A percentile compares a stretch with the other conserved stretches of the same genome.
Conservation (phyloP, 192 early-diverging fungal species). For the Coemansia umbellata region DNA sequence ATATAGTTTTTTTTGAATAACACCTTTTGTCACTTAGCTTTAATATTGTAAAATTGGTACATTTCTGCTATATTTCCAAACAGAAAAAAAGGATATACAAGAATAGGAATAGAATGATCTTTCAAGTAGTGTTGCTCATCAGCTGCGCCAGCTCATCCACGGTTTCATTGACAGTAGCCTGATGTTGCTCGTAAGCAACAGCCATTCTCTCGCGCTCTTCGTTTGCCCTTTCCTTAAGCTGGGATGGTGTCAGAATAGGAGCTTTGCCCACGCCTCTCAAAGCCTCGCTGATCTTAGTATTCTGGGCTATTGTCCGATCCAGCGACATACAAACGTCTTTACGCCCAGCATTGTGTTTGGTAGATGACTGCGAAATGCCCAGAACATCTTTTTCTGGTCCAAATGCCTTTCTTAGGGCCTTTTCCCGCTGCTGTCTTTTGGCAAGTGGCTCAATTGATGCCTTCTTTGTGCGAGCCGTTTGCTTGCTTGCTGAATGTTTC, state of each 20-base stretch:
- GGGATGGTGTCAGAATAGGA: constrained; percentile 9
- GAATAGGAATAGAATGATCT: no score
- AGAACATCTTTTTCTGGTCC: background rate
- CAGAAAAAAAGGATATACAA: no score
- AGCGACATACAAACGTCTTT: constrained; percentile 21
- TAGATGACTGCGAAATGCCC: constrained; percentile 13
- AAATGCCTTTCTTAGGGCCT: constrained; percentile 7
- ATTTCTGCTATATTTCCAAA: no score
- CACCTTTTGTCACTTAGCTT: no score
- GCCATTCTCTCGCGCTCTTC: constrained; percentile 28
- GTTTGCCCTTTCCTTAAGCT: constrained; percentile 15
- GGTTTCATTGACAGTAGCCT: constrained; percentile 14
- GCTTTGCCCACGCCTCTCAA: constrained; percentile 28
- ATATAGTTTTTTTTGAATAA: no score
- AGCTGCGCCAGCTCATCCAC: constrained; percentile 43
- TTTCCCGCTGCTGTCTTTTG: constrained; percentile 8
- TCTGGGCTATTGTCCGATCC: constrained; percentile 10
- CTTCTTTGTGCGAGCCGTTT: no score
- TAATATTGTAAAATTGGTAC: no score
- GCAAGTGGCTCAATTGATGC: background rate
- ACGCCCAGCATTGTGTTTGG: constrained; percentile 34
- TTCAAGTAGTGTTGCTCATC: constrained; percentile 19
- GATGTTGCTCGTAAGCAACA: constrained; percentile 28
- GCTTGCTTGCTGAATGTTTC: background rate
- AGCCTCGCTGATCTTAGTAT: constrained; percentile 14